Evolutionary conservation across 2,329 filamentous ascomycete species (phyloP).

Genomic region (Bipolaris bicolor): DNA sequence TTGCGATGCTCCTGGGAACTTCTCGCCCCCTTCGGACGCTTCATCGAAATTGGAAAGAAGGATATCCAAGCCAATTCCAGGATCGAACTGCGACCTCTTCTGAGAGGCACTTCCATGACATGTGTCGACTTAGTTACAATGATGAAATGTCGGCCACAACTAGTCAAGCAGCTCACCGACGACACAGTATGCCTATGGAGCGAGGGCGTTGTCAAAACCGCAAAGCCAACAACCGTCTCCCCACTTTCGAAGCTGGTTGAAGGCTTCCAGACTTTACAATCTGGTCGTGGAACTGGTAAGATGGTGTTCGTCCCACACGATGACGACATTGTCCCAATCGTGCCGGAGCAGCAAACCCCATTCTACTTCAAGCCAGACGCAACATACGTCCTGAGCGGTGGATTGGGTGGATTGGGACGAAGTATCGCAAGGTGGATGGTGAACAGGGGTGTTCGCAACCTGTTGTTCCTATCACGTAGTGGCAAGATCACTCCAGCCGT

Average conservation of each 20-base stretch:
- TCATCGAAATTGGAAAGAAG: constrained; percentile 22
- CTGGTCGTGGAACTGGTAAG: constrained; percentile 38
- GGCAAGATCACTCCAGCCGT: neutral
- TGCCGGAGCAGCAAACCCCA: neutral
- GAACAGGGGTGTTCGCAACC: constrained; percentile 20
- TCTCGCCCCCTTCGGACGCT: constrained; percentile 41
- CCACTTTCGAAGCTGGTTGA: constrained; percentile 2
- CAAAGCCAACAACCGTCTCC: constrained; percentile 2
- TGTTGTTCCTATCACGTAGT: constrained; percentile 21
- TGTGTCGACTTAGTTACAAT: constrained; percentile 8
- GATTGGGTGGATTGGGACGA: constrained; percentile 29
- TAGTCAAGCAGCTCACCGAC: neutral
- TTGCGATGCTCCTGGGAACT: constrained; percentile 52
- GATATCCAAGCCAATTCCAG: constrained; percentile 18
- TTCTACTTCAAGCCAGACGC: constrained; percentile 5
- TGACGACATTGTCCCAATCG: constrained; percentile 19
- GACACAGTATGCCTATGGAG: constrained; percentile 2
- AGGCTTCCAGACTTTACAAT: constrained; percentile 1
- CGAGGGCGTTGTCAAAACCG: constrained; percentile 1
- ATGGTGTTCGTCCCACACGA: constrained; percentile 31
- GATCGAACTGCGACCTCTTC: constrained; percentile 15
- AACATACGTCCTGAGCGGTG: constrained; percentile 29
- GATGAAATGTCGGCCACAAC: constrained; percentile 1
- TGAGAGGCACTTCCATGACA: constrained; percentile 4
- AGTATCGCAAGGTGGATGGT: constrained; percentile 23